phyloP scores from a whole-genome alignment of 257 asterid species.

The Solanum infundibuliforme region DNA sequence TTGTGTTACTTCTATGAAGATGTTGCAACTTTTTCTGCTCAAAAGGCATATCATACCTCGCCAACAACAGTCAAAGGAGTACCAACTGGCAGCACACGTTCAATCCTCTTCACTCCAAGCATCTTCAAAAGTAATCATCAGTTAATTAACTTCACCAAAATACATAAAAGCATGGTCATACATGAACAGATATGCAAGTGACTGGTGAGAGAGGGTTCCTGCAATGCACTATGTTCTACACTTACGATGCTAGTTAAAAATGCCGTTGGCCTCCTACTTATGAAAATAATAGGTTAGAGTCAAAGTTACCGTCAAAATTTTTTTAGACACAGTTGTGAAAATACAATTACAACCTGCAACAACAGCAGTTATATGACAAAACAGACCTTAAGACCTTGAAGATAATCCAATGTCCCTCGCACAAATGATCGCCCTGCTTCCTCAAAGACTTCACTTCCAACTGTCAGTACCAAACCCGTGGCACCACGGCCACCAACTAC shows the following conservation, averaged over 20 bases:
- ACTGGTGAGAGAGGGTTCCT: neutral
- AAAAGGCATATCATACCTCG: conserved; percentile 54
- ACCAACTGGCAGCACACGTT: conserved; percentile 95
- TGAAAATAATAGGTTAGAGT: neutral
- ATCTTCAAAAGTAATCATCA: conserved; percentile 38
- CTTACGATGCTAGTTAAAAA: neutral
- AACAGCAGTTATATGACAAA: neutral
- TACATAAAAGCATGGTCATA: neutral
- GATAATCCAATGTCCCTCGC: conserved; percentile 96
- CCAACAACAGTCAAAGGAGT: conserved; percentile 94
- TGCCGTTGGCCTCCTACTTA: neutral
- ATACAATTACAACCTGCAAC: neutral
- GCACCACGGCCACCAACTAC: conserved; percentile 97
- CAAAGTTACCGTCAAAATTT: neutral
- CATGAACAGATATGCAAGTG: neutral
- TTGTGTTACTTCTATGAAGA: neutral
- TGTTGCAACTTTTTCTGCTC: neutral
- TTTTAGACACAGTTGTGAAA: neutral
- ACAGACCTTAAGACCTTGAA: conserved; percentile 92
- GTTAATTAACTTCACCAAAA: conserved; percentile 3
- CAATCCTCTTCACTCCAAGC: conserved; percentile 98
- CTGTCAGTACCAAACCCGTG: conserved; percentile 79
- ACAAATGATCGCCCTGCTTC: conserved; percentile 90
- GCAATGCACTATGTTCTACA: neutral
- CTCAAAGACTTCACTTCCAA: conserved; percentile 92